Evolutionary conservation across 305 asterid species (phyloP).

Genomic region (Fraxinus sp.): DNA sequence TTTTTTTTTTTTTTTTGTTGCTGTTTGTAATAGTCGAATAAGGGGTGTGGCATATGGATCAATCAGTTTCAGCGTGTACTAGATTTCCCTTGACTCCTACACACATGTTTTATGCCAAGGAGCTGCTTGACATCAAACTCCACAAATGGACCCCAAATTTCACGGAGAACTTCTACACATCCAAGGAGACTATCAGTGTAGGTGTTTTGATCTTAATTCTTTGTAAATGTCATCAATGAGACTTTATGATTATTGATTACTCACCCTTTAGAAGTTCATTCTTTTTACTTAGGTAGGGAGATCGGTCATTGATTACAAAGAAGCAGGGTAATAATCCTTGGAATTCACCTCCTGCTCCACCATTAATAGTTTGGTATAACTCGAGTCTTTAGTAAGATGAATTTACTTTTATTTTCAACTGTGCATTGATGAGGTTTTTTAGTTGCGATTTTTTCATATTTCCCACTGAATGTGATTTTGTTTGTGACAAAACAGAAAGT

Average conservation of each 20-base stretch:
- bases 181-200: not conserved
- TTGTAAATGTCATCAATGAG: not conserved
- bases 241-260: not conserved
- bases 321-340: not conserved
- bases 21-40: not conserved
- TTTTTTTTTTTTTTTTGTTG: not conserved
- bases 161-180: not conserved
- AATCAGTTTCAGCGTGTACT: not conserved
- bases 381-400: not conserved
- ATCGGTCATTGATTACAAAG: not conserved
- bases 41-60: not conserved
- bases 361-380: not conserved
- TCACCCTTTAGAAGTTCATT: not conserved
- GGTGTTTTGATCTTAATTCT: not conserved
- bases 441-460: not conserved
- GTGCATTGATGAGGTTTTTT: not conserved
- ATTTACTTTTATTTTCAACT: not conserved
- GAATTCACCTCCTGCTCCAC: conserved; percentile 1
- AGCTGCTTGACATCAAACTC: not conserved
- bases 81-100: not conserved
- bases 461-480: not conserved
- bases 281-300: not conserved
- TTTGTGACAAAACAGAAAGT: not conserved
- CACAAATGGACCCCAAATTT: not conserved
- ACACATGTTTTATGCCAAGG: not conserved